These are phyloP conservation scores for Fraxinus sp. DNA, from an alignment of 305 asterid genomes.

Conservation along the genomic window DNA sequence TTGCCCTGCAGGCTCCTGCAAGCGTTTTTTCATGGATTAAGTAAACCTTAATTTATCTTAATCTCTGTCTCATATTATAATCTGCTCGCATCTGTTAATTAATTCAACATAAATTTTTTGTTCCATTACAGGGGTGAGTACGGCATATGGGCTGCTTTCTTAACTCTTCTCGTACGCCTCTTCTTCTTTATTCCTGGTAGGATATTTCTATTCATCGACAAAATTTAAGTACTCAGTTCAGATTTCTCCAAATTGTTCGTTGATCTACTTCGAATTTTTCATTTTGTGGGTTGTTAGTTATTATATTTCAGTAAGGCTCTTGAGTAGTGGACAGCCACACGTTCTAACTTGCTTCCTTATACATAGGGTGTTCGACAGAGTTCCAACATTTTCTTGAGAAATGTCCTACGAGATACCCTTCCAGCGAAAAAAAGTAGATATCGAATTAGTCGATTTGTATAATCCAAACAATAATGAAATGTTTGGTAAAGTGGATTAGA, in stretches of 20 bases:
- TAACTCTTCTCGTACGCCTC: conserved; percentile 88
- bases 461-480: background rate
- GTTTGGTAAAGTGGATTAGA: background rate
- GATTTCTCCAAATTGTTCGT: background rate
- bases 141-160: conserved; percentile 93
- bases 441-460: background rate
- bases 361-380: background rate
- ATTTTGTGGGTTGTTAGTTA: background rate
- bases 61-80: conserved; percentile 4
- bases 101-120: conserved; percentile 19
- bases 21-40: conserved; percentile 78
- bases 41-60: conserved; percentile 36
- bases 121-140: conserved; percentile 73
- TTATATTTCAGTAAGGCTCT: conserved; percentile 3
- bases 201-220: conserved; percentile 17
- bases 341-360: background rate
- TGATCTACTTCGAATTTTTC: background rate
- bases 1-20: conserved; percentile 81
- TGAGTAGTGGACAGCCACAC: background rate
- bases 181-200: conserved; percentile 84
- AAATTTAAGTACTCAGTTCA: background rate
- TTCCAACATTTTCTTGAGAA: background rate
- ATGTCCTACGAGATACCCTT: background rate
- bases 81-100: background rate
- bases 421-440: background rate